phyloP scores from a whole-genome alignment of 352 stramenopile genomes.

The Phytopythium delawarense region DNA sequence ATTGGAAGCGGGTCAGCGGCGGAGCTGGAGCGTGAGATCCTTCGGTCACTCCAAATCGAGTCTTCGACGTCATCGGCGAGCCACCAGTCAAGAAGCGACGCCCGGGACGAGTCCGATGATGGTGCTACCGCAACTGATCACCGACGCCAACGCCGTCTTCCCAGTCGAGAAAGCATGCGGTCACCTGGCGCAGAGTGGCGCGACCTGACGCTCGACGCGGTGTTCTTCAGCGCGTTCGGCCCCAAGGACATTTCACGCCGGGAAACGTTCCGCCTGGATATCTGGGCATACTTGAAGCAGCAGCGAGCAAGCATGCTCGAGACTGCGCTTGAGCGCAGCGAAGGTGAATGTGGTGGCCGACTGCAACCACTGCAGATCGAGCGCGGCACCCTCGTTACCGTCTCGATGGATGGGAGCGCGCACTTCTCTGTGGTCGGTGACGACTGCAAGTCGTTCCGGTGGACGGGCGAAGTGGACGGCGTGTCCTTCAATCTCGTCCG shows the following conservation, averaged over 20 bases:
- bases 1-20: conserved; percentile 11
- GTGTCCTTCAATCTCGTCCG: conserved; percentile 60
- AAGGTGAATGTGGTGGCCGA: conserved; percentile 41
- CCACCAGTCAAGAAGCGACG: not conserved
- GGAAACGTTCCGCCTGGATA: conserved; percentile 55
- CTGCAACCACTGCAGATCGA: conserved; percentile 48
- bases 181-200: conserved; percentile 4
- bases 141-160: not conserved
- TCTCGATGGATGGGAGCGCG: conserved; percentile 43
- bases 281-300: conserved; percentile 68
- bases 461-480: conserved; percentile 47
- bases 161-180: conserved; percentile 4
- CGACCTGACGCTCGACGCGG: conserved; percentile 19
- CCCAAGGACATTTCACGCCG: conserved; percentile 31
- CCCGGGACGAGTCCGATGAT: not conserved
- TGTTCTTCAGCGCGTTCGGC: conserved; percentile 61
- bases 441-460: conserved; percentile 61
- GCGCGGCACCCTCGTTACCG: conserved; percentile 55
- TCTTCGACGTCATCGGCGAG: not conserved
- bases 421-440: conserved; percentile 38
- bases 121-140: not conserved
- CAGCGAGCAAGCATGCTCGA: conserved; percentile 64
- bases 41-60: conserved; percentile 37
- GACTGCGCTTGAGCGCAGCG: conserved; percentile 43
- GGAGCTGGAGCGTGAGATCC: conserved; percentile 31